Conservation (phyloP, 1,284 basidiomycete species). For the Cerioporus squamosus region DNA sequence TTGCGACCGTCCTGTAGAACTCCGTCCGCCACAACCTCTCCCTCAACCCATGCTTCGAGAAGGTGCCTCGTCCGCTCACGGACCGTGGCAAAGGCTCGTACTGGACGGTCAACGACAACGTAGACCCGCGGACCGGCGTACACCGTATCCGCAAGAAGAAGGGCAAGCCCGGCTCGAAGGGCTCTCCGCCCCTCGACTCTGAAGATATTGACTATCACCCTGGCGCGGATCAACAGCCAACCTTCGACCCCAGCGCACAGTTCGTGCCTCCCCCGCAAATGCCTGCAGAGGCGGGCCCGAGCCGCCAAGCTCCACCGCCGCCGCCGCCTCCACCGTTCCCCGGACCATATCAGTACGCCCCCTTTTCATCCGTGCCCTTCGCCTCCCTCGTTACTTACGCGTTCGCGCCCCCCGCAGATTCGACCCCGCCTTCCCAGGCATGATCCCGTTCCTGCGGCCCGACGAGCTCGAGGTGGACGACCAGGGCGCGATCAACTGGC, state of each 20-base stretch:
- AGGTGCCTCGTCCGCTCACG: conserved; percentile 86
- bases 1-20: conserved; percentile 56
- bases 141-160: conserved; percentile 86
- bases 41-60: conserved; percentile 92
- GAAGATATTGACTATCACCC: conserved; percentile 63
- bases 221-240: conserved; percentile 33
- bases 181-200: conserved; percentile 29
- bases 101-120: conserved; percentile 87
- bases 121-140: conserved; percentile 84
- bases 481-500: conserved; percentile 79
- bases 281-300: conserved; percentile 61
- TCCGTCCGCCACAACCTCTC: conserved; percentile 95
- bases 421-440: conserved; percentile 65
- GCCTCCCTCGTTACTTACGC: neutral
- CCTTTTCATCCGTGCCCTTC: conserved; percentile 14
- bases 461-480: conserved; percentile 77
- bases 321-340: conserved; percentile 54
- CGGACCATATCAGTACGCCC: conserved; percentile 43
- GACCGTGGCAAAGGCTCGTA: conserved; percentile 88
- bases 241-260: conserved; percentile 58
- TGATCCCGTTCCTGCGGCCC: conserved; percentile 65
- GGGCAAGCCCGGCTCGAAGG: conserved; percentile 56
- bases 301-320: conserved; percentile 43
- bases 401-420: conserved; percentile 48
- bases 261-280: conserved; percentile 59